phyloP scores from a whole-genome alignment of 1,139 yeast genomes.

The Yamadazyma atmosphaerica region DNA sequence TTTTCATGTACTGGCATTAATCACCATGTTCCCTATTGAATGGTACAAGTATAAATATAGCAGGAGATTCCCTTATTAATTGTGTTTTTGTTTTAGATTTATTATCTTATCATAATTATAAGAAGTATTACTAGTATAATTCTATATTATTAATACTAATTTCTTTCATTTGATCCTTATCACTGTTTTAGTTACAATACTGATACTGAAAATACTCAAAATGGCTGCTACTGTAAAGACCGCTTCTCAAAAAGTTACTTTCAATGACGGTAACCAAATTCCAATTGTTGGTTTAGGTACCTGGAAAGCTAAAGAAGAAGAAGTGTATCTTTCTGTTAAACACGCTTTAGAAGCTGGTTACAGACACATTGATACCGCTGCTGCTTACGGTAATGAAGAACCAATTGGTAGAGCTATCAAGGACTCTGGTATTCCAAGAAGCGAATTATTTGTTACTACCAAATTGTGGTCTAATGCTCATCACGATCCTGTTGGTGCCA shows the following conservation, averaged over 20 bases:
- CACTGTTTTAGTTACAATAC: too few species aligned
- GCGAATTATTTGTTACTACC: conserved; percentile 70
- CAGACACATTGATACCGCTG: conserved; percentile 76
- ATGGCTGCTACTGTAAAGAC: conserved; percentile 7
- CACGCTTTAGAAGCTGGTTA: conserved; percentile 66
- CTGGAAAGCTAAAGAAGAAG: conserved; percentile 58
- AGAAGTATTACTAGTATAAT: background rate
- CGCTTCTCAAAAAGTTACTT: conserved; percentile 23
- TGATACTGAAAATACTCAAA: too few species aligned
- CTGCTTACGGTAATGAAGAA: conserved; percentile 61
- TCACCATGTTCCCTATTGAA: too few species aligned
- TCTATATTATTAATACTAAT: background rate
- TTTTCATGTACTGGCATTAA: too few species aligned
- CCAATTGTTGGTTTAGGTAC: conserved; percentile 74
- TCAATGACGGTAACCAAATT: conserved; percentile 60
- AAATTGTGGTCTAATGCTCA: conserved; percentile 71
- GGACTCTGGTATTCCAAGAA: conserved; percentile 64
- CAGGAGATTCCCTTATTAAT: background rate
- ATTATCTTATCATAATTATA: background rate
- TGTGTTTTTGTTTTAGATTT: background rate
- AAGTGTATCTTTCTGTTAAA: conserved; percentile 55
- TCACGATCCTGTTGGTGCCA: conserved; percentile 52
- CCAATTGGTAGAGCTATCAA: conserved; percentile 62
- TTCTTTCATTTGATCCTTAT: too few species aligned
- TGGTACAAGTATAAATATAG: background rate